Evolutionary conservation across 1,284 basidiomycete genomes (phyloP), one percentile per base, ranked within the genome.

Genomic region (Stereum hirsutum): DNA sequence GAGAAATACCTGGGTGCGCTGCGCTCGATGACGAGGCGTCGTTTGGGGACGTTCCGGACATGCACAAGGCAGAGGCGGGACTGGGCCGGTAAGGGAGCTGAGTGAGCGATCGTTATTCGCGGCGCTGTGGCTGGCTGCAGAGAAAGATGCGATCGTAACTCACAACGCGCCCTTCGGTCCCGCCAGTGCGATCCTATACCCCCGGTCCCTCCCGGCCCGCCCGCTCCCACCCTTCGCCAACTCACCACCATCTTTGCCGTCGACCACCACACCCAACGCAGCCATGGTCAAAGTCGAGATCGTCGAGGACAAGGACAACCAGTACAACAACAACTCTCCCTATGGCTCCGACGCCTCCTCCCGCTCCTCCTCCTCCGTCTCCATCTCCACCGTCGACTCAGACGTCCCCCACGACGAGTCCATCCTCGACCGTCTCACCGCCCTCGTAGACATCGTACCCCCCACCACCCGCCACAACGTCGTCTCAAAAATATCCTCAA

Each of bases 381-480:
- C 85, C 15, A 71, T 89, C 49, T 79, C 79, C n/a, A 88, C 85
- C 46, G 63, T 85, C 46, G 74, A 76, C 33, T 85, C 83, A 7
- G 81, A 85, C 30, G 57, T 65, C 36, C 77, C 79, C 48, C 66
- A 61, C 41, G 76, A 85, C 53, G 95, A 99, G 68, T 78, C 92
- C n/a, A 53, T 97, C 53, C 74, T 81, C 55, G 91, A 98, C 66
- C 89, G 95, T 47, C 56, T 99, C 57, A 74, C 78, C 46, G 95
- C 95, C 19, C 81, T 99, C 58, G 85, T 87, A 53, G 95, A 99
- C 72, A 97, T 99, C 57, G 81, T 99, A 7, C 87, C 93, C 2
- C 94, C 96, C 17, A 70, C 83, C 14, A 94, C 93, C 27, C 82
- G 96, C 49, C 80, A 87, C 52, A 69, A 69, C 52, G 78, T 98